These are phyloP conservation scores for Oropetium thomaeum DNA, from an alignment of 176 grass and related monocot species.

Conservation along the genomic window DNA sequence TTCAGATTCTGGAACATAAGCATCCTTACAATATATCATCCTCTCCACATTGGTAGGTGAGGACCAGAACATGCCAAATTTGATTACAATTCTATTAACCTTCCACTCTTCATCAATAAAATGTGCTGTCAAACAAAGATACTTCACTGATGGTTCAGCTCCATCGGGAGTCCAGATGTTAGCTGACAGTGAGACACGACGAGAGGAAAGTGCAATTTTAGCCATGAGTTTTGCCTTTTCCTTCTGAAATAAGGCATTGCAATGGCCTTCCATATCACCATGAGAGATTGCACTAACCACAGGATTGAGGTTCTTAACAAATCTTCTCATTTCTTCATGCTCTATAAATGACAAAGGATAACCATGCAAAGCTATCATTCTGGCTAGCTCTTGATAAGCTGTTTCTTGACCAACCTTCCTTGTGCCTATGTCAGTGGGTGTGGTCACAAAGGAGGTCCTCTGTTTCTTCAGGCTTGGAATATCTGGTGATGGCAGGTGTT, in stretches of 20 bases:
- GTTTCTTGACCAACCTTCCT: slow-evolving; percentile 36
- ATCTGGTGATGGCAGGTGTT: slow-evolving; percentile 24
- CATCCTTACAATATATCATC: slow-evolving; percentile 41
- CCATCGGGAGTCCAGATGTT: slow-evolving; percentile 50
- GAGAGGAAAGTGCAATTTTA: slow-evolving; percentile 32
- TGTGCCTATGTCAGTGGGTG: slow-evolving; percentile 13
- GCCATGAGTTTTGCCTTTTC: slow-evolving; percentile 43
- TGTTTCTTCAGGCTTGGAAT: slow-evolving; percentile 35
- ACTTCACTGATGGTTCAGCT: slow-evolving; percentile 34
- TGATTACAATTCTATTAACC: slow-evolving; percentile 39
- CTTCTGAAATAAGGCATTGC: slow-evolving; percentile 43
- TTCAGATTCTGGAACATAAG: slow-evolving; percentile 45
- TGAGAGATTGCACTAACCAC: slow-evolving; percentile 14
- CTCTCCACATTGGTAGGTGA: slow-evolving; percentile 48
- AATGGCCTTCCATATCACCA: slow-evolving; percentile 41
- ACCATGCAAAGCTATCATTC: slow-evolving; percentile 41
- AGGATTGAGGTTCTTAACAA: slow-evolving; percentile 44
- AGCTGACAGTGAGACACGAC: slow-evolving; percentile 43
- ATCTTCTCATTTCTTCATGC: slow-evolving; percentile 59
- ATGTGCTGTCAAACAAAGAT: slow-evolving; percentile 54
- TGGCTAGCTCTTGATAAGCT: slow-evolving; percentile 40
- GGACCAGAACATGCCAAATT: slow-evolving; percentile 56
- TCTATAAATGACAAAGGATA: slow-evolving; percentile 52
- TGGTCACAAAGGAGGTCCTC: slow-evolving; percentile 26
- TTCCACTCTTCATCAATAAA: slow-evolving; percentile 51